These are phyloP conservation scores for Acer yangbiense DNA, from an alignment of 345 rosid genomes.

Conservation along the genomic window DNA sequence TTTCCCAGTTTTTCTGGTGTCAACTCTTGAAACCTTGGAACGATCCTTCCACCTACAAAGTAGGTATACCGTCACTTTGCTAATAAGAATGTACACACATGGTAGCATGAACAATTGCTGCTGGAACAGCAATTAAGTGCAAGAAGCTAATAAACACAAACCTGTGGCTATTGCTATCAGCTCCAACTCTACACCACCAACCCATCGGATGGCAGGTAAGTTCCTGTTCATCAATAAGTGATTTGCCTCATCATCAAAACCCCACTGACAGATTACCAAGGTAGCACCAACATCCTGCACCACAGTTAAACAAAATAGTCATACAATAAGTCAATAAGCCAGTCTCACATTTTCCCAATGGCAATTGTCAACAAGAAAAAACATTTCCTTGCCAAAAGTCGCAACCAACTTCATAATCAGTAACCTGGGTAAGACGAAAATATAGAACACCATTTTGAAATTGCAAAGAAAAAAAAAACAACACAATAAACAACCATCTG, in stretches of 20 bases:
- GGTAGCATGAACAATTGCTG: neutral
- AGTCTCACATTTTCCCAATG: neutral
- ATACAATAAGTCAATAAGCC: constrained; percentile 3
- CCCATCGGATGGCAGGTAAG: constrained; percentile 99
- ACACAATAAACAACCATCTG: neutral
- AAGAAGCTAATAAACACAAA: constrained; percentile 24
- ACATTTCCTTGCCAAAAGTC: neutral
- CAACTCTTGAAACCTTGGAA: constrained; percentile 96
- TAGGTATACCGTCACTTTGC: constrained; percentile 21
- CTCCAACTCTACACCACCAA: constrained; percentile 98
- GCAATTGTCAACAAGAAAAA: neutral
- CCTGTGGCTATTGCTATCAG: constrained; percentile 99
- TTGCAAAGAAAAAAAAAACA: neutral
- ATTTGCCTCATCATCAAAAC: constrained; percentile 98
- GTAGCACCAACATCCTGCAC: constrained; percentile 97
- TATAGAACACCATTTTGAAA: neutral
- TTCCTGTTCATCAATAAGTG: constrained; percentile 93
- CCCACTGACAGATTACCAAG: constrained; percentile 98
- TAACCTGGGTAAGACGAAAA: neutral
- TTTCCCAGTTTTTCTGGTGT: constrained; percentile 91
- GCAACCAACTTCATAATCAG: neutral
- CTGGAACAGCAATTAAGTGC: constrained; percentile 7
- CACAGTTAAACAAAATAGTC: neutral
- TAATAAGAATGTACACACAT: neutral
- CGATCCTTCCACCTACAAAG: constrained; percentile 86